Conservation (phyloP, 768 basidiomycete genomes). For the Boletus vermiculosoides region DNA sequence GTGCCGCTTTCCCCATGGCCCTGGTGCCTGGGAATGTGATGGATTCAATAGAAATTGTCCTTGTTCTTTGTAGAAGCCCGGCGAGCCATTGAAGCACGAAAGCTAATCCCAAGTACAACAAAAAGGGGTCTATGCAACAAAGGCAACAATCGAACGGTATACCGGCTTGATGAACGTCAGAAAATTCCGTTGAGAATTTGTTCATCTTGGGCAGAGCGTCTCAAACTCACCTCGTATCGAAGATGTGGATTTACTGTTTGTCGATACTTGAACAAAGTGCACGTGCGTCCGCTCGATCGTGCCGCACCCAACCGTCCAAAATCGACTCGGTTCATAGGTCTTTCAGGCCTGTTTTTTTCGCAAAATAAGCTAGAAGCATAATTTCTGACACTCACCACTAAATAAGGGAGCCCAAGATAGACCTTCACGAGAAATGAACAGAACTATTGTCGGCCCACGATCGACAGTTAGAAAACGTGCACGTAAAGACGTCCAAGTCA, state of each 20-base stretch:
- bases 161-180: not conserved
- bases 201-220: too few species aligned
- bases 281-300: not conserved
- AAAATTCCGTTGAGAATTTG: not conserved
- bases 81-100: not conserved
- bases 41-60: not conserved
- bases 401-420: not conserved
- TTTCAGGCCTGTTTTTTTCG: not conserved
- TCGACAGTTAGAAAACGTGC: not conserved
- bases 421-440: not conserved
- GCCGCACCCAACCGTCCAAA: not conserved
- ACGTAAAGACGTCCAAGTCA: not conserved
- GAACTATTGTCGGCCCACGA: not conserved
- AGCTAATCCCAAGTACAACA: not conserved
- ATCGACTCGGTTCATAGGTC: not conserved
- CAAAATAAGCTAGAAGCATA: not conserved
- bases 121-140: not conserved
- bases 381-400: not conserved
- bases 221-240: not conserved
- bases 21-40: not conserved
- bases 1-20: too few species aligned
- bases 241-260: not conserved
- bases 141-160: not conserved
- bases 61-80: not conserved
- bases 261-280: too few species aligned